Base-by-base conservation (phyloP, 805 yeast genomes). In the Ogataea chonburiensis region DNA sequence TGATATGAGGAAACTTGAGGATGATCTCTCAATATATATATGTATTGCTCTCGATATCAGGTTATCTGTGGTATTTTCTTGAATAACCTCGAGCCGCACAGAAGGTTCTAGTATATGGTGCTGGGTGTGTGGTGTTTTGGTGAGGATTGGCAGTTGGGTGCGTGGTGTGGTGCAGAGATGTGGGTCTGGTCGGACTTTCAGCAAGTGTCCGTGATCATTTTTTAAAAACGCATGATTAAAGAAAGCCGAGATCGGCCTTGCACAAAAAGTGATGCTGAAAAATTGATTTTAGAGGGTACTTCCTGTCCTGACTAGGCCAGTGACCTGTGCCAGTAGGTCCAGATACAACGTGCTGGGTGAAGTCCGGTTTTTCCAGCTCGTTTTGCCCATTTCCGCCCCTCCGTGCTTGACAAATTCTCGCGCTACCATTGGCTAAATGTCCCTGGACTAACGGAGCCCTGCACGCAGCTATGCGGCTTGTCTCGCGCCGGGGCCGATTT, bases 1-100 rank as follows among this genome's bases (percentile, higher is more conserved):
- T 73, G 26, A 15, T 18, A 54, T 16, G 14, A 13, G 17, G 28
- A 13, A 13, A 31, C 17, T 8, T 22, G 25, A 6, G 10, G 11
- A 8, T 5, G 15, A 13, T 11, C 9, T 5, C 16, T 16, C 13
- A 23, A 28, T 34, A 18, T 34, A 34, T 34, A 28, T n/a, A 23
- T 6, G 13, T 28, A n/a, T n/a, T 17, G 24, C 16, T 5, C 17
- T 17, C 11, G 13, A 4, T 8, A 27, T 27, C 30, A 27, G 10
- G 30, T 10, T 13, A 21, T 15, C 16, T 8, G 6, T 4, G 13
- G 3, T 6, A 22, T n/a, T 21, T 34, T 28, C 37, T 16, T 17
- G 37, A 34, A 24, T 14, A 13, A 5, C 20, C 39, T 25, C 28
- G 34, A 24, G 31, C 34, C 34, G 34, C 34, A 29, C 25, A 24